Evolutionary conservation across 108 stramenopile genomes (phyloP).

Genomic region (Nannochloropsis salina): DNA sequence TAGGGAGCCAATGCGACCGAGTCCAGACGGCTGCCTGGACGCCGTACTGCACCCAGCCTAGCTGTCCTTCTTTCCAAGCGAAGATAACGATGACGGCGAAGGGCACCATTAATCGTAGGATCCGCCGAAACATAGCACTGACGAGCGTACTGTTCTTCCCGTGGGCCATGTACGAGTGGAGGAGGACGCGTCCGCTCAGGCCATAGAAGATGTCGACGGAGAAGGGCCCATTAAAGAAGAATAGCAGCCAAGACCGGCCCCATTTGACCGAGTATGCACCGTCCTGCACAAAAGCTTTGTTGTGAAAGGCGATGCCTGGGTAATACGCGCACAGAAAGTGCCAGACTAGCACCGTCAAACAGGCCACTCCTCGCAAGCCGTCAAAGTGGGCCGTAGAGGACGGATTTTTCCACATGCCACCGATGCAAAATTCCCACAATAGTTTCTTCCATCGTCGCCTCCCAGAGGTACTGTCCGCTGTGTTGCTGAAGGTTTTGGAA

Average conservation of each 20-base stretch:
- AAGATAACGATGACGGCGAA: background rate
- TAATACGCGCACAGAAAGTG: background rate
- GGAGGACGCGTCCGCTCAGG: background rate
- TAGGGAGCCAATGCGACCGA: background rate
- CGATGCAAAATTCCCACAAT: background rate
- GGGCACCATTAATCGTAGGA: background rate
- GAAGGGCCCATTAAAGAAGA: constrained; percentile 14
- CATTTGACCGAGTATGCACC: background rate
- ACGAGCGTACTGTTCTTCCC: background rate
- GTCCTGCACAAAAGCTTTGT: background rate
- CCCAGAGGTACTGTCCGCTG: background rate
- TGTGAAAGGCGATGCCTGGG: background rate
- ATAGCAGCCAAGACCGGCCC: background rate
- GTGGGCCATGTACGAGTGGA: background rate
- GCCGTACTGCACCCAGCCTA: background rate
- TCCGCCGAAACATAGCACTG: background rate
- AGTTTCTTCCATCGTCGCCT: background rate
- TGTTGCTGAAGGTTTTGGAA: no score
- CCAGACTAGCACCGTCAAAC: background rate
- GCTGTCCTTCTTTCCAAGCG: background rate
- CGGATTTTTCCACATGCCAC: background rate
- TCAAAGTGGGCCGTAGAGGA: background rate
- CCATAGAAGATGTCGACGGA: background rate
- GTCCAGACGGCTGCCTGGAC: background rate
- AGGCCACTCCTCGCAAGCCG: background rate